A percentile compares a stretch with the other conserved stretches of the same genome.
phyloP scores from a whole-genome alignment of 768 basidiomycete genomes.

The Phylloporus scabripes region DNA sequence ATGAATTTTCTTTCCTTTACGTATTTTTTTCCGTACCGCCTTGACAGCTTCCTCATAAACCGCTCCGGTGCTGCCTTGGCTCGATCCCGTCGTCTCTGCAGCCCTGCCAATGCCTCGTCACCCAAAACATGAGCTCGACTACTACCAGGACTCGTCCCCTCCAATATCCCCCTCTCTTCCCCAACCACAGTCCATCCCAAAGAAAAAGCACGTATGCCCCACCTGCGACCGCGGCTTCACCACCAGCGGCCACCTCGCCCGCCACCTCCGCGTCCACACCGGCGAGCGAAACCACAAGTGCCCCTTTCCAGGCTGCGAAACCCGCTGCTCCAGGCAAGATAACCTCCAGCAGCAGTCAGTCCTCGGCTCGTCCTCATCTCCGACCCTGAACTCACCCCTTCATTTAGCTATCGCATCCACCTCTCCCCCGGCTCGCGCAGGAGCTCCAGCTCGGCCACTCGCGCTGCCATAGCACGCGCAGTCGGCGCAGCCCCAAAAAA shows the following conservation, averaged over 20 bases:
- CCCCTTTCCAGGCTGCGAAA: conserved; percentile 93
- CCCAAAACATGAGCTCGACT: conserved; percentile 25
- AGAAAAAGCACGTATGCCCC: conserved; percentile 54
- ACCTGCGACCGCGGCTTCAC: conserved; percentile 79
- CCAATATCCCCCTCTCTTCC: conserved; percentile 11
- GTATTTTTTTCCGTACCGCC: conserved; percentile 35
- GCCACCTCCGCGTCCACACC: conserved; percentile 86
- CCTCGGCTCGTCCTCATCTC: neutral
- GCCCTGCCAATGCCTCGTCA: conserved; percentile 33
- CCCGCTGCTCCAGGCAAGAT: conserved; percentile 84
- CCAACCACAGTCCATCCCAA: neutral
- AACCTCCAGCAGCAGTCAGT: conserved; percentile 54
- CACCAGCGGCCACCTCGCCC: conserved; percentile 83
- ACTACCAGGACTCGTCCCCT: conserved; percentile 22
- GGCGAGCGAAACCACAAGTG: conserved; percentile 91
- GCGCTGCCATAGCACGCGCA: conserved; percentile 51
- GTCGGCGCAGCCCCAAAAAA: conserved; percentile 24
- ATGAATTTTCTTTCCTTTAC: conserved; percentile 26
- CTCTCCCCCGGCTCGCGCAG: conserved; percentile 74
- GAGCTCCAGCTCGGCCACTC: conserved; percentile 48
- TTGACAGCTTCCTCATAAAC: conserved; percentile 34
- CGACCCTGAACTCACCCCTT: conserved; percentile 14
- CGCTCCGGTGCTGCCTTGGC: conserved; percentile 20
- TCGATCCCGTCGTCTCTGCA: conserved; percentile 24
- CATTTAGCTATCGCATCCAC: conserved; percentile 68